Percentiles rank a stretch among this genome's conserved stretches.
Evolutionary conservation across 2,329 filamentous ascomycete genomes (phyloP).

Genomic region (Aspergillus caelatus): DNA sequence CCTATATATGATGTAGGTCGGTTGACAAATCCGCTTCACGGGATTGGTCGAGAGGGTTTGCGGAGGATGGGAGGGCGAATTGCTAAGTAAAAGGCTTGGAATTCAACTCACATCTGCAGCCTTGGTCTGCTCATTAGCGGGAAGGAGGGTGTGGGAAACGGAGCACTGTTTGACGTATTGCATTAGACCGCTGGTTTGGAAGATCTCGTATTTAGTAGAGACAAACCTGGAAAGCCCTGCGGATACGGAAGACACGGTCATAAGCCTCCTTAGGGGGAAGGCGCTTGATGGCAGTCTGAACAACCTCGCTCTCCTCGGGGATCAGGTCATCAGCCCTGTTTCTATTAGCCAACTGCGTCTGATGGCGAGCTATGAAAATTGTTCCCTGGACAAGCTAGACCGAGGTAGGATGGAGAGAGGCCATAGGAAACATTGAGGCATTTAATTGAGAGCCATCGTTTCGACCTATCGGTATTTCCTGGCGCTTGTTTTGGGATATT

Average conservation of each 20-base stretch:
- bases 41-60: conserved; percentile 38
- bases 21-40: conserved; percentile 41
- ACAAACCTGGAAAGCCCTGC: conserved; percentile 85
- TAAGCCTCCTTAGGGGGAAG: conserved; percentile 88
- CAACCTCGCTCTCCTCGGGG: conserved; percentile 84
- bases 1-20: conserved; percentile 7
- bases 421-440: not conserved
- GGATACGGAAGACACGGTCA: conserved; percentile 96
- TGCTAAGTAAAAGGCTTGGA: conserved; percentile 12
- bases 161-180: conserved; percentile 57
- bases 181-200: conserved; percentile 25
- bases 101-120: conserved; percentile 60
- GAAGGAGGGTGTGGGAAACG: conserved; percentile 66
- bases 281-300: conserved; percentile 86
- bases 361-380: conserved; percentile 9
- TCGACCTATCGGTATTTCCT: conserved; percentile 7
- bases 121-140: conserved; percentile 68
- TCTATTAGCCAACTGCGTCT: conserved; percentile 14
- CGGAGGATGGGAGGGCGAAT: conserved; percentile 27
- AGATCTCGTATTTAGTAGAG: not conserved
- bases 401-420: conserved; percentile 1
- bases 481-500: conserved; percentile 15
- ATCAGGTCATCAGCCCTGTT: conserved; percentile 90
- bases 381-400: conserved; percentile 15
- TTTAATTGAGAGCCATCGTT: conserved; percentile 4